Evolutionary conservation across 2,329 filamentous ascomycete genomes (phyloP).

Genomic region (Thermochaetoides dissita): DNA sequence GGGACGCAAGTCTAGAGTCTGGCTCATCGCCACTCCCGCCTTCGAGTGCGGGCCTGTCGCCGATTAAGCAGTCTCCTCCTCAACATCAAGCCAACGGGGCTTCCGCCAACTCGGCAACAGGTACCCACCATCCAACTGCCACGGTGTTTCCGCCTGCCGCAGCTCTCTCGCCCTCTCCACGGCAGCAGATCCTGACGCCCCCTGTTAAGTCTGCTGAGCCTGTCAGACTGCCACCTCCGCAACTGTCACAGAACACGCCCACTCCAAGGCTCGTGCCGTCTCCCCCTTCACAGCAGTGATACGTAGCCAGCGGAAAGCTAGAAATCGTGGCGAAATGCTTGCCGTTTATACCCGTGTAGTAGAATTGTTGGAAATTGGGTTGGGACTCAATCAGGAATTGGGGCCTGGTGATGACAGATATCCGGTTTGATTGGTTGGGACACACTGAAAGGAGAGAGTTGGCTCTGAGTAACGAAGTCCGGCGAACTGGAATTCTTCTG

Average conservation of each 20-base stretch:
- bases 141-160: conserved; percentile 44
- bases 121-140: conserved; percentile 18
- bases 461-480: no score
- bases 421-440: no score
- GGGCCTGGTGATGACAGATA: no score
- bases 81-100: conserved; percentile 18
- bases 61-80: conserved; percentile 36
- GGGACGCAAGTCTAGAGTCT: conserved; percentile 13
- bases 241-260: background rate
- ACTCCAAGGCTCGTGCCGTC: conserved; percentile 1
- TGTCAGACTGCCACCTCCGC: conserved; percentile 11
- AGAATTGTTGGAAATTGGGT: no score
- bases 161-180: conserved; percentile 42
- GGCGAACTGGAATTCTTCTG: no score
- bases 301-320: no score
- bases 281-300: background rate
- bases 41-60: conserved; percentile 34
- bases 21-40: conserved; percentile 28
- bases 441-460: no score
- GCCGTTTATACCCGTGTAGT: no score
- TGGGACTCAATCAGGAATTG: no score
- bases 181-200: conserved; percentile 43
- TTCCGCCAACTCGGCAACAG: conserved; percentile 6
- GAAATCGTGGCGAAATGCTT: no score
- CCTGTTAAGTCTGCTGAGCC: conserved; percentile 39